Base-by-base conservation (phyloP, 371 early-diverging fungal species). In the Rhizopus arrhizus region DNA sequence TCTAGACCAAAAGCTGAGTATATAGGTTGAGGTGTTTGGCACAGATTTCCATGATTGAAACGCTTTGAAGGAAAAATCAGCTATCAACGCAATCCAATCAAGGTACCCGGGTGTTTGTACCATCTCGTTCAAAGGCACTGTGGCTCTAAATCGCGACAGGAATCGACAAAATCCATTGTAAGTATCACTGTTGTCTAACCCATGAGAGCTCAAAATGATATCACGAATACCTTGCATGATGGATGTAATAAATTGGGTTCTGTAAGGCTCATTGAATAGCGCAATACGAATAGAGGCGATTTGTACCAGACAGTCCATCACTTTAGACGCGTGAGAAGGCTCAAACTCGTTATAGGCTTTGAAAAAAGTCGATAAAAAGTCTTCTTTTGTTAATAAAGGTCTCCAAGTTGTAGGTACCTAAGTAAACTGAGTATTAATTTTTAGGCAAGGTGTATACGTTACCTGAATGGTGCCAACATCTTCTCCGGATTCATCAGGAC, bases 151-250 rank as follows among this genome's bases (percentile, higher is more conserved):
- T 29, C 96, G 80, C 13, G 89, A 85, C 55, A 96, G 73, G 64
- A 94, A 75, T 32, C 94, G 84, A 59, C 92, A 91, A 64, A 95
- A 86, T 70, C 92, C 92, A 63, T 94, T 93, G 75, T 86, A 92
- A 66, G 90, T 94, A 51, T 88, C 84, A 2, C 81, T 70, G 42
- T 93, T 87, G 47, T 86, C 81, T 62, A 93, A 72, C 0, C 90
- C 90, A 36, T 80, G 73, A 0, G 84, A 79, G 5, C 80, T 76
- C 0, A 76, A 59, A 31, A 95, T 75, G 4, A 93, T 89, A 52
- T 87, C 84, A 3, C 80, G 70, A 0, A 87, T 87, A n/a, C 89
- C 93, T 31, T 82, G 75, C 80, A 92, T 84, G 50, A 93, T 81
- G 41, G 75, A 78, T 32, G 83, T 64, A 12, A 95, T 81, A 66